Conservation (phyloP, 2,329 filamentous ascomycete genomes). For the Diaporthe sp. region DNA sequence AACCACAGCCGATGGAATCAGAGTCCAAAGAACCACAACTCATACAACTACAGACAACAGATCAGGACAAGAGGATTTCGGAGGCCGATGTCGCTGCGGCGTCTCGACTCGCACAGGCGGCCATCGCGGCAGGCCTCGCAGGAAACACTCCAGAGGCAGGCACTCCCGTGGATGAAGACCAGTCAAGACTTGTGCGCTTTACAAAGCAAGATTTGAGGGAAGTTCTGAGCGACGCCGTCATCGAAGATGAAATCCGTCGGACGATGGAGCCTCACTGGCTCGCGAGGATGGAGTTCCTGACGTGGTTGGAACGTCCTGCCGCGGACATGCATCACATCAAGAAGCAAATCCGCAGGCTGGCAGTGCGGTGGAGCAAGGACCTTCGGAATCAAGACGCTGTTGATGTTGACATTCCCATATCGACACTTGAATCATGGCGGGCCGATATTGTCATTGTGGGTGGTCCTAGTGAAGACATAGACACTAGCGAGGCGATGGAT, state of each 20-base stretch:
- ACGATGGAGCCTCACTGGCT: conserved; percentile 24
- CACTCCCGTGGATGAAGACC: neutral
- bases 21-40: neutral
- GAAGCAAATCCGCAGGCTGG: conserved; percentile 4
- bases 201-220: neutral
- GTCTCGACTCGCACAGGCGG: conserved; percentile 6
- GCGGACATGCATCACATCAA: neutral
- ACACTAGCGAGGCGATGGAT: no score
- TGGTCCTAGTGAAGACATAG: neutral
- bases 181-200: neutral
- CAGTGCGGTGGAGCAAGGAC: neutral
- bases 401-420: neutral
- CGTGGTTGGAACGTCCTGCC: neutral
- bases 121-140: conserved; percentile 8
- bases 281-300: conserved; percentile 20
- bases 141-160: neutral
- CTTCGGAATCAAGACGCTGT: neutral
- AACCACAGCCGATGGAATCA: no score
- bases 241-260: neutral
- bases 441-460: neutral
- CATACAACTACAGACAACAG: neutral
- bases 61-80: neutral
- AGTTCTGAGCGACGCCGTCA: neutral
- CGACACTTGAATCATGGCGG: neutral
- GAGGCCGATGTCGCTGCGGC: neutral